Percentiles rank a stretch among this genome's conserved stretches.
Evolutionary conservation across 352 stramenopile genomes (phyloP).

Genomic region (Hyaloperonospora brassicae): DNA sequence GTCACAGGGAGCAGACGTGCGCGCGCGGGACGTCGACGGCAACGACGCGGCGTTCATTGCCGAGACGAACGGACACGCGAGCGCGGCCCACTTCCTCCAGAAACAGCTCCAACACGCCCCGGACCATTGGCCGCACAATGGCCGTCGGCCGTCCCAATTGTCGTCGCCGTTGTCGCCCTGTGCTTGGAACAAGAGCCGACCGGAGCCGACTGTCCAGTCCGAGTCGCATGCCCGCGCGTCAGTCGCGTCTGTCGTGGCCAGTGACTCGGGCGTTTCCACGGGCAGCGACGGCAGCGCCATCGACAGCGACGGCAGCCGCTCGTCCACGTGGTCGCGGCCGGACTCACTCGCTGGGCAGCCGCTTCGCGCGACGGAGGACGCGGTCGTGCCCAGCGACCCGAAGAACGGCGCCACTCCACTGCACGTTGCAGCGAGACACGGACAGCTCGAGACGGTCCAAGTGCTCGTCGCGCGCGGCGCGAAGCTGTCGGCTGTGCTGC

Average conservation of each 20-base stretch:
- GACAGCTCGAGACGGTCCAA: constrained; percentile 49
- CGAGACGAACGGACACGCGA: constrained; percentile 39
- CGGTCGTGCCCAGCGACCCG: constrained; percentile 16
- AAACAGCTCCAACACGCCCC: constrained; percentile 19
- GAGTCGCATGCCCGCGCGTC: constrained; percentile 17
- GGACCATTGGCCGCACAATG: constrained; percentile 11
- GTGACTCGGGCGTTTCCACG: constrained; percentile 20
- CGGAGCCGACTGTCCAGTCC: constrained; percentile 11
- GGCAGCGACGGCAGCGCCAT: constrained; percentile 13
- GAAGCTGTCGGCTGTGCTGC: constrained; percentile 35
- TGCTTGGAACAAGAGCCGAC: constrained; percentile 18
- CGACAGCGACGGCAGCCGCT: constrained; percentile 7
- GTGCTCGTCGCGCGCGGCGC: constrained; percentile 37
- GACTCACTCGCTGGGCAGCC: constrained; percentile 20
- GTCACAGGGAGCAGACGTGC: constrained; percentile 28
- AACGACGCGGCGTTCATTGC: constrained; percentile 47
- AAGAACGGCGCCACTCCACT: constrained; percentile 41
- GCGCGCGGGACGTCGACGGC: constrained; percentile 38
- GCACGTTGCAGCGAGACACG: constrained; percentile 51
- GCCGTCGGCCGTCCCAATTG: constrained; percentile 11
- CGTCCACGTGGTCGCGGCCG: constrained; percentile 25
- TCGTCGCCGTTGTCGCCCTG: no score
- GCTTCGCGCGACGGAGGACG: constrained; percentile 15
- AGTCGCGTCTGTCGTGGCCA: constrained; percentile 20
- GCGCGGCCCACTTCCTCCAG: constrained; percentile 36